Evolutionary conservation across 2,329 filamentous ascomycete species (phyloP).

Genomic region (Colletotrichum plurivorum): DNA sequence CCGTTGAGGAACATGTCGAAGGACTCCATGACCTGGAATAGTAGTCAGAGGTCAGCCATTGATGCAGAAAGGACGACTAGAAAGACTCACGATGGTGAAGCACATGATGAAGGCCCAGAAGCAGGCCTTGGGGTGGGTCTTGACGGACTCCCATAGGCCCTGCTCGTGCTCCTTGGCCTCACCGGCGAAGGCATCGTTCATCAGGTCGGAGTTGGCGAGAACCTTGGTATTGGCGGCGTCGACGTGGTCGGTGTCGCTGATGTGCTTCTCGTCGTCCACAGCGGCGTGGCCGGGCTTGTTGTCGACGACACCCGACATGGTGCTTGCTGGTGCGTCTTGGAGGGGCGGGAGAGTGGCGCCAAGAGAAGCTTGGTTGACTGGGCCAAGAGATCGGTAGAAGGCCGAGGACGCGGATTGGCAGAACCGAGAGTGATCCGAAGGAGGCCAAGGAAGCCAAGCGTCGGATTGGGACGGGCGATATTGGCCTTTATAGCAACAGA

Average conservation of each 20-base stretch:
- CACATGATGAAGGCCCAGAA: slow-evolving; percentile 65
- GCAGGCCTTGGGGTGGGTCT: slow-evolving; percentile 59
- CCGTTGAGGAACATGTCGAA: slow-evolving; percentile 64
- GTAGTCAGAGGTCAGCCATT: not conserved
- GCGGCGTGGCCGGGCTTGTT: slow-evolving; percentile 28
- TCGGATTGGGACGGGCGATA: not conserved
- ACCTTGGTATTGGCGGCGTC: slow-evolving; percentile 52
- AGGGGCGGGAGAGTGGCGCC: not conserved
- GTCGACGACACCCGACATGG: slow-evolving; percentile 37
- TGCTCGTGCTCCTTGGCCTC: slow-evolving; percentile 60
- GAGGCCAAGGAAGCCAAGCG: not conserved
- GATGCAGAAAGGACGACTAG: too few relatives aligned
- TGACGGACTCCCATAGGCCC: slow-evolving; percentile 54
- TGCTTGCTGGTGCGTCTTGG: not conserved
- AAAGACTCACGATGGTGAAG: slow-evolving; percentile 61
- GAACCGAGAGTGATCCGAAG: not conserved
- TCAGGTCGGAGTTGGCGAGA: slow-evolving; percentile 52
- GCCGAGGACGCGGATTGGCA: not conserved
- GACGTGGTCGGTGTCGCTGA: slow-evolving; percentile 35
- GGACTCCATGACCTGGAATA: slow-evolving; percentile 61
- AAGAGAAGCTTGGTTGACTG: not conserved
- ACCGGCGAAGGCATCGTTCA: slow-evolving; percentile 57
- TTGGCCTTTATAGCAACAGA: not conserved
- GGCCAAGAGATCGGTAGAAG: not conserved
- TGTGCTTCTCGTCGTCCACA: slow-evolving; percentile 32